Conservation (phyloP, 148 eudicot species). For the Rhododendron griersonianum region DNA sequence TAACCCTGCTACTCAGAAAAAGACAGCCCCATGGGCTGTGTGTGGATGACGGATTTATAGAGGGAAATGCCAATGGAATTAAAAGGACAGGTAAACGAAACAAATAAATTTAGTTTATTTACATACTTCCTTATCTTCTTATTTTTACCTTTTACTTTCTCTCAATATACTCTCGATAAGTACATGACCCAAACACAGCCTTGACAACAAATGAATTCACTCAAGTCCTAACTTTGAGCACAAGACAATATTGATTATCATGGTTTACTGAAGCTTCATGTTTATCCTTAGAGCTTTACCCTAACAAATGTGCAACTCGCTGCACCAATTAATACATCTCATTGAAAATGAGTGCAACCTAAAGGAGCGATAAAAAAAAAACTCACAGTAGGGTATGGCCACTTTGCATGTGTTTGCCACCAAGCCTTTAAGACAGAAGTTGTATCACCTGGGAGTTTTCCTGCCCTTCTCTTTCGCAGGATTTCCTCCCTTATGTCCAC, state of each 20-base stretch:
- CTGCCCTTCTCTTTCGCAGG: conserved; percentile 90
- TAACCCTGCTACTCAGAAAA: neutral
- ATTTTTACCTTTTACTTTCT: neutral
- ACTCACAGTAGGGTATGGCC: conserved; percentile 95
- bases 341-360: neutral
- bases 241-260: neutral
- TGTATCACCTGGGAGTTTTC: conserved; percentile 93
- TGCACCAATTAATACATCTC: neutral
- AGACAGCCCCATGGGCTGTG: neutral
- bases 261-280: neutral
- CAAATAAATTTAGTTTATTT: neutral
- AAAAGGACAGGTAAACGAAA: neutral
- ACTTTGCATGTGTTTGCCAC: conserved; percentile 97
- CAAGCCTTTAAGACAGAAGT: conserved; percentile 87
- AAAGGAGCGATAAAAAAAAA: neutral
- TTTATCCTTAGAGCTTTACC: neutral
- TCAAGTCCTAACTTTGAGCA: neutral
- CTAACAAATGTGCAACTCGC: neutral
- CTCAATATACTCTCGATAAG: neutral
- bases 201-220: neutral
- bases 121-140: neutral
- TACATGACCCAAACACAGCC: neutral
- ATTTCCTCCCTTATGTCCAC: conserved; percentile 94
- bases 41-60: neutral
- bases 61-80: neutral